Evolutionary conservation across 805 yeast genomes (phyloP).

Genomic region (Komagataella mondaviorum): DNA sequence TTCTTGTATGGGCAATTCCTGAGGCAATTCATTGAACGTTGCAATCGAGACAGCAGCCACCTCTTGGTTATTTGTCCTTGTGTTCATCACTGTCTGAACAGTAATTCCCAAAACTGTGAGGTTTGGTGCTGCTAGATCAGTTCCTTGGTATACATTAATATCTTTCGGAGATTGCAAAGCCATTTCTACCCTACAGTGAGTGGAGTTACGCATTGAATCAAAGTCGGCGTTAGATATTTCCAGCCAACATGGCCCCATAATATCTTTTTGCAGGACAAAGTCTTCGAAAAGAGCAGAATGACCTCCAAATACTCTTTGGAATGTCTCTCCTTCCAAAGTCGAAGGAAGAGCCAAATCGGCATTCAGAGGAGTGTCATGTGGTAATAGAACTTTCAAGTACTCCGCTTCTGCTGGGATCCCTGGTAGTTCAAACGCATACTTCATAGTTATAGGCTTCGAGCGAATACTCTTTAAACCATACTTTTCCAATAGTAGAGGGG

Average conservation of each 20-base stretch:
- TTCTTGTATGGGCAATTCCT: conserved; percentile 62
- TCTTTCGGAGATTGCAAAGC: conserved; percentile 33
- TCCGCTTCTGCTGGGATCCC: conserved; percentile 70
- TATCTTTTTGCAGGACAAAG: conserved; percentile 65
- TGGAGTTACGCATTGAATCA: conserved; percentile 39
- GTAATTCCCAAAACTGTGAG: conserved; percentile 64
- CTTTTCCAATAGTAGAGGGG: conserved; percentile 47
- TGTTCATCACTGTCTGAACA: conserved; percentile 69
- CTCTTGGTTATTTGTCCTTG: conserved; percentile 69
- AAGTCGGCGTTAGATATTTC: conserved; percentile 57
- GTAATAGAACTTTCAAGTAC: conserved; percentile 66
- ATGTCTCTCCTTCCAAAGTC: conserved; percentile 63
- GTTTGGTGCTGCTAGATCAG: conserved; percentile 40
- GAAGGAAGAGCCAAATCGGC: conserved; percentile 37
- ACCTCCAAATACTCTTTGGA: conserved; percentile 69
- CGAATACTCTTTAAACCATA: conserved; percentile 49
- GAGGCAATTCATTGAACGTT: conserved; percentile 52
- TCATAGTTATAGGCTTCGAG: conserved; percentile 59
- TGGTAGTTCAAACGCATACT: conserved; percentile 80
- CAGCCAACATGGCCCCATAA: conserved; percentile 98
- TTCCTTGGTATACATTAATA: conserved; percentile 29
- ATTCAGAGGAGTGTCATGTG: conserved; percentile 52
- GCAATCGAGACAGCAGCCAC: conserved; percentile 74
- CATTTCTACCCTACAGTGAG: conserved; percentile 76
- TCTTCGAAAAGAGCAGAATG: conserved; percentile 66